These are phyloP conservation scores for Leucosporidium yakuticum DNA, from an alignment of 768 basidiomycete species.

Conservation along the genomic window DNA sequence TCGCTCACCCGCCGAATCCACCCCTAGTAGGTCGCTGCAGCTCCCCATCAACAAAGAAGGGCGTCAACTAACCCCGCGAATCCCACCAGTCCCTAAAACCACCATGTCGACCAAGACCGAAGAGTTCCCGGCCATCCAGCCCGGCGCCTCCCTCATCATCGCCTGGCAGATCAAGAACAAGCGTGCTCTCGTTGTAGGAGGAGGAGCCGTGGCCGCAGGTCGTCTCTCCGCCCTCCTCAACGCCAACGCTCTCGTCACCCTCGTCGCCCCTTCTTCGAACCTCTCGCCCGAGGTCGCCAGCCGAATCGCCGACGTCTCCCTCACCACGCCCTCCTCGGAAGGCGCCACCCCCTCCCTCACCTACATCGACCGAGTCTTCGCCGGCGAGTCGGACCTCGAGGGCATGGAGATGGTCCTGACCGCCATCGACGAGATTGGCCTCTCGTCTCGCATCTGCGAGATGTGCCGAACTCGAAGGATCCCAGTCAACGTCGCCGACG, in stretches of 20 bases:
- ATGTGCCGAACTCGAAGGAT: conserved; percentile 63
- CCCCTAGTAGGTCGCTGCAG: too few species aligned
- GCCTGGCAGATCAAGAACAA: conserved; percentile 88
- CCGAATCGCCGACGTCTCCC: conserved; percentile 4
- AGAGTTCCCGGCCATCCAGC: conserved; percentile 14
- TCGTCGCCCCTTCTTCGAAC: conserved; percentile 66
- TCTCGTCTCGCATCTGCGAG: conserved; percentile 65
- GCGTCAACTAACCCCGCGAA: too few species aligned
- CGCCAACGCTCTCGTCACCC: conserved; percentile 55
- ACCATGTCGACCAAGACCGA: background rate
- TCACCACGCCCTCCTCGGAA: background rate
- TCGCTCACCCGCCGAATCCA: too few species aligned
- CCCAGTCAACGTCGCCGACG: conserved; percentile 93
- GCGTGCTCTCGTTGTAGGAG: conserved; percentile 83
- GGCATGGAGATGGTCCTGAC: conserved; percentile 53
- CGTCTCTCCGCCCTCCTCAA: conserved; percentile 82
- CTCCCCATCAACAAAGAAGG: too few species aligned
- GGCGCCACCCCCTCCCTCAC: conserved; percentile 40
- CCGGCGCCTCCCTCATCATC: conserved; percentile 55
- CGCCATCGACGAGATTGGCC: conserved; percentile 55
- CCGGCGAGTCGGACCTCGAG: conserved; percentile 55
- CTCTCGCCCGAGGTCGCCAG: conserved; percentile 52
- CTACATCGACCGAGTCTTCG: conserved; percentile 64
- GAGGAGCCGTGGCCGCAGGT: conserved; percentile 83
- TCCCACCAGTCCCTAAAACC: background rate